Evolutionary conservation across 1,284 basidiomycete species (phyloP), one percentile per base, ranked within the genome.

Genomic region (Trichosporon coremiiforme): DNA sequence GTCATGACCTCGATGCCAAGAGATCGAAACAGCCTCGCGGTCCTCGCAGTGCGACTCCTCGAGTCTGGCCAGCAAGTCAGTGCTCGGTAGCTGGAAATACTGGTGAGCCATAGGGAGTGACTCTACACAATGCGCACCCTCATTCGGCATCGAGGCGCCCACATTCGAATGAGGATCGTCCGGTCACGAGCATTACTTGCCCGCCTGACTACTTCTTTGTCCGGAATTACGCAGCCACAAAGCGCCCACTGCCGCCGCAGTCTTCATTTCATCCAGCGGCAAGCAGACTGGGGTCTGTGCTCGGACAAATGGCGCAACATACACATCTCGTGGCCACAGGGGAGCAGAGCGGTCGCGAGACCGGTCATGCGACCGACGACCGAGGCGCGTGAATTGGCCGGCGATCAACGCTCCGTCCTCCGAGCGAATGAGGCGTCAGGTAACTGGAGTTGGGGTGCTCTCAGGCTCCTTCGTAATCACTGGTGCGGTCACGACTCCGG

Each of bases 81-180:
- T 47, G 45, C 12, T 17, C 9, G n/a, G 17, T 15, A n/a, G 38
- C 38, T 41, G 10, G 10, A 41, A 10, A 41, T 9, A 41, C n/a
- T n/a, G n/a, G n/a, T n/a, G n/a, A n/a, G n/a, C n/a, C n/a, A n/a
- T 4, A 35, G 33, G 9, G 4, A 35, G 4, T 35, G 33, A 35
- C 9, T 4, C 4, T 9, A 35, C 9, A 9, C 4, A 35, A 35
- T 4, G 33, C 4, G 33, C 33, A 5, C 38, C 38, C 38, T 13
- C 38, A 13, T 41, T 41, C 38, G 38, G 38, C 13, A 12, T 4
- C 10, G 6, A 38, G 41, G 2, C 41, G 41, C 41, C 41, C 47
- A 53, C 47, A 53, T 22, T 6, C 20, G 47, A 53, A 53, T 53
- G 47, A 53, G 47, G 47, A 53, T 12, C 47, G 47, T 53, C 47